Evolutionary conservation across 2,329 filamentous ascomycete genomes (phyloP), one percentile per base, ranked within the genome.

Genomic region (Ceratocystis ficicola): DNA sequence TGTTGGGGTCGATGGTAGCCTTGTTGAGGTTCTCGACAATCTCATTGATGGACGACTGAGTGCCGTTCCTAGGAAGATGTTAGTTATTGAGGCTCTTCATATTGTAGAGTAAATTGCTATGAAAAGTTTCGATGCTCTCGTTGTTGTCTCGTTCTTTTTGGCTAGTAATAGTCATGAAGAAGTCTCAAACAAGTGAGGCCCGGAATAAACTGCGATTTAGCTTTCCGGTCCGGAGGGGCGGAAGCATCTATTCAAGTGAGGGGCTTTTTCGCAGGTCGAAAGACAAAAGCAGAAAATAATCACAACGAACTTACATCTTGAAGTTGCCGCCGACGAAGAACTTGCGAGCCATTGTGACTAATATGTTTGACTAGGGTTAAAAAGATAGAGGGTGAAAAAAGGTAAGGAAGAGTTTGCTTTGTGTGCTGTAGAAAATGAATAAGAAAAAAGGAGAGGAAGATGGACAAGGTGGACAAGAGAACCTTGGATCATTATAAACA

Each of bases 291-390:
- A 65, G 70, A 72, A 36, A n/a, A 17, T n/a, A 30, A 41, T 30
- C 25, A 4, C 72, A 68, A 64, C 70, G 65, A 46, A 77, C 83
- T 75, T 80, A 95, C 92, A 97, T 97, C 85, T 99, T 97, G 83
- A 97, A 97, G 87, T 99, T 99, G 76, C 92, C 92, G 78, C 92
- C 92, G 77, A 96, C 89, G 78, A 96, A 95, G 83, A 95, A 96
- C 82, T 91, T 88, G 82, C 91, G 91, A 84, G 87, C 83, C 91
- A 95, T 96, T 74, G 74, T 90, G 83, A 79, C 73, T 73, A 72
- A 72, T 73, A 69, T 63, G 10, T 62, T 68, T 69, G 46, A 66
- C 68, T n/a, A 28, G 36, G 28, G 30, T 41, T 63, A 61, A 30
- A 66, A 28, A 57, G 22, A 61, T 32, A 32, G 30, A 50, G 32